These are phyloP conservation scores for Taiozyma onychis DNA, from an alignment of 1,139 yeast species.

Conservation along the genomic window DNA sequence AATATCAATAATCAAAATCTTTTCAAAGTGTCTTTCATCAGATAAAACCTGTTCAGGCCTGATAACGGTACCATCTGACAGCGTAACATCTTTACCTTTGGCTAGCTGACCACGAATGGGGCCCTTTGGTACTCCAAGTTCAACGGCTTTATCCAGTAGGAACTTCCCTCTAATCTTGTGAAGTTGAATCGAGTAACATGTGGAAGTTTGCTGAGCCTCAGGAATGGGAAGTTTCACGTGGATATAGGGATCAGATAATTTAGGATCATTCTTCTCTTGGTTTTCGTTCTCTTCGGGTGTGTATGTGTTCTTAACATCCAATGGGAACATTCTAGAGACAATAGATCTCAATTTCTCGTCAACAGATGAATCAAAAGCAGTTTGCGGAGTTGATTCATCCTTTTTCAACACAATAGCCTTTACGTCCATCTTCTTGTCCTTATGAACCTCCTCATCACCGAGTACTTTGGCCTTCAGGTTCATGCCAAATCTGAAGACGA, in stretches of 20 bases:
- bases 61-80: slow-evolving; percentile 54
- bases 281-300: slow-evolving; percentile 8
- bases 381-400: neutral
- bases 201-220: slow-evolving; percentile 25
- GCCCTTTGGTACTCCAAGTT: slow-evolving; percentile 68
- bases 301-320: slow-evolving; percentile 12
- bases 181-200: slow-evolving; percentile 62
- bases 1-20: slow-evolving; percentile 67
- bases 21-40: slow-evolving; percentile 49
- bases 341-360: slow-evolving; percentile 11
- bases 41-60: slow-evolving; percentile 72
- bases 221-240: slow-evolving; percentile 30
- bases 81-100: slow-evolving; percentile 50
- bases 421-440: slow-evolving; percentile 49
- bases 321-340: slow-evolving; percentile 21
- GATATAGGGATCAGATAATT: slow-evolving; percentile 28
- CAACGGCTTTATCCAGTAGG: slow-evolving; percentile 55
- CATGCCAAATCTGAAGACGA: slow-evolving; percentile 80
- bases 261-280: slow-evolving; percentile 18
- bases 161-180: slow-evolving; percentile 77
- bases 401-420: slow-evolving; percentile 40
- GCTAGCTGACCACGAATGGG: slow-evolving; percentile 52
- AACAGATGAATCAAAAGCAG: slow-evolving; percentile 1
- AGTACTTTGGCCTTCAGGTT: slow-evolving; percentile 42
- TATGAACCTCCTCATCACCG: slow-evolving; percentile 32